phyloP scores from a whole-genome alignment of 495 filamentous ascomycete species.

The Penicillium cosmopolitanum region DNA sequence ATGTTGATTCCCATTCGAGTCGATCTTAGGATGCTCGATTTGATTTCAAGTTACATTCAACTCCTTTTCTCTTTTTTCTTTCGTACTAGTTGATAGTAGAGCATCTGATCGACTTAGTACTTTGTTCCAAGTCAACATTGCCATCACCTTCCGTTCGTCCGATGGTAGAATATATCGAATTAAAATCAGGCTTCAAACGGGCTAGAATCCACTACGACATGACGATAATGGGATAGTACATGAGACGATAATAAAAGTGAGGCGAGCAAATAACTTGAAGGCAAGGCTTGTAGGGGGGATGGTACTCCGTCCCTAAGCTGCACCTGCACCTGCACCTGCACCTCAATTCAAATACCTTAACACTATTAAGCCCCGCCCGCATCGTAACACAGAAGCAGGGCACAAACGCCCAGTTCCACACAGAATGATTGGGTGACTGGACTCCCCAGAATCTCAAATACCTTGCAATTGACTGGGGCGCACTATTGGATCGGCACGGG shows the following conservation, averaged over 20 bases:
- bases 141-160: background rate
- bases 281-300: too few species aligned
- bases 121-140: too few species aligned
- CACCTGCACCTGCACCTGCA: background rate
- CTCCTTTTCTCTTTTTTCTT: too few species aligned
- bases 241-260: background rate
- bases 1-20: too few species aligned
- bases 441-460: slow-evolving; percentile 10
- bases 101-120: too few species aligned
- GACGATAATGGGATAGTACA: background rate
- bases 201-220: background rate
- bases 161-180: background rate
- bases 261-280: background rate
- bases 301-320: too few species aligned
- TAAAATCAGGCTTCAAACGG: background rate
- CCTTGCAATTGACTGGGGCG: background rate
- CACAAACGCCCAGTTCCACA: background rate
- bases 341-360: slow-evolving; percentile 4
- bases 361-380: background rate
- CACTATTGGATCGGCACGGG: slow-evolving; percentile 24
- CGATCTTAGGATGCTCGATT: too few species aligned
- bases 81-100: too few species aligned
- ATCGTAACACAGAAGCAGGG: background rate
- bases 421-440: background rate
- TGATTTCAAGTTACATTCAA: too few species aligned